Evolutionary conservation across 2,329 filamentous ascomycete genomes (phyloP).

Genomic region (Mycogone perniciosa): DNA sequence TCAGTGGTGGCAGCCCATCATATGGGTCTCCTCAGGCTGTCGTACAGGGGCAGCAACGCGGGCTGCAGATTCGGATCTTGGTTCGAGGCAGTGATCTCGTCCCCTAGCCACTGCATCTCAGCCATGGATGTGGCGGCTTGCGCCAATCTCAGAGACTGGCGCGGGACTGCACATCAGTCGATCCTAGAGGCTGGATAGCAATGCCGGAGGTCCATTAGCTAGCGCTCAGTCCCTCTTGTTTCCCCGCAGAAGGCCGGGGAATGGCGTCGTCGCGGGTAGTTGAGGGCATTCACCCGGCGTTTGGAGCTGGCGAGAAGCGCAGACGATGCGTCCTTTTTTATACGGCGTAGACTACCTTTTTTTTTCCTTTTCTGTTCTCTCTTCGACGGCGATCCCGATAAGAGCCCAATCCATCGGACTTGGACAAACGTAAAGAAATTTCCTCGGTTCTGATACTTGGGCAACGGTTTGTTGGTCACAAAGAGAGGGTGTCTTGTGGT

Average conservation of each 20-base stretch:
- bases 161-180: not conserved
- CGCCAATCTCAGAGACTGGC: conserved; percentile 3
- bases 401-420: not conserved
- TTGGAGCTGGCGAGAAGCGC: no score
- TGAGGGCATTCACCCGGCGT: no score
- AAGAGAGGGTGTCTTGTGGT: conserved; percentile 11
- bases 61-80: conserved; percentile 9
- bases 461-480: conserved; percentile 7
- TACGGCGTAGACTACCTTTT: not conserved
- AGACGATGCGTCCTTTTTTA: conserved; percentile 6
- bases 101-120: conserved; percentile 4
- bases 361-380: no score
- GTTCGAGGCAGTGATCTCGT: conserved; percentile 5
- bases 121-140: conserved; percentile 2
- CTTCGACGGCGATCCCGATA: conserved; percentile 1
- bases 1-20: not conserved
- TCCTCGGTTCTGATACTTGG: conserved; percentile 4
- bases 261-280: no score
- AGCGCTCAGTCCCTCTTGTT: not conserved
- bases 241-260: not conserved
- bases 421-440: conserved; percentile 1
- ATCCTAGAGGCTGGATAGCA: not conserved
- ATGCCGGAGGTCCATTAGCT: no score
- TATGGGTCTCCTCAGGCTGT: not conserved
- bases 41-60: no score